These are phyloP conservation scores for Cucurbita argyrosperma DNA, from an alignment of 306 rosid species.

Conservation along the genomic window DNA sequence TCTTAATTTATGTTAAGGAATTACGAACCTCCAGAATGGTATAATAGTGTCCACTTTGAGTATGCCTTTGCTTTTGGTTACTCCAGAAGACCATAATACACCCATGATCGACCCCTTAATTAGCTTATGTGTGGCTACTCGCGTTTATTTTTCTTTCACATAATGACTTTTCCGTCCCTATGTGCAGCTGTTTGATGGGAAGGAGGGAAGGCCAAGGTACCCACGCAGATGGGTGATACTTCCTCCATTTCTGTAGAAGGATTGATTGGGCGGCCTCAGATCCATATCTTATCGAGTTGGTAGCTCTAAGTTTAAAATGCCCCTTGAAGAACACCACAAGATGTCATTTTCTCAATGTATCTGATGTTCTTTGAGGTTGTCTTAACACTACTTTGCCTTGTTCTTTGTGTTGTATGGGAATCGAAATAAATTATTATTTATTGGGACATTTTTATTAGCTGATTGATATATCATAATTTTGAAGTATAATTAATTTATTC, in stretches of 20 bases:
- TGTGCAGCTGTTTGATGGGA: conserved; percentile 85
- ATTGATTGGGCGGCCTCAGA: background rate
- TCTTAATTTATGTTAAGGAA: too few species aligned
- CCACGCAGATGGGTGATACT: conserved; percentile 89
- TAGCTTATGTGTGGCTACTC: too few species aligned
- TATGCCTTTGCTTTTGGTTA: too few species aligned
- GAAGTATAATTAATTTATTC: too few species aligned
- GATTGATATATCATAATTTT: too few species aligned
- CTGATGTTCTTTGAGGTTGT: background rate
- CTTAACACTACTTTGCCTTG: background rate
- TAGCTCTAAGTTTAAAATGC: background rate
- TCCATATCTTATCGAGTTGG: background rate
- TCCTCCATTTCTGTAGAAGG: conserved; percentile 70
- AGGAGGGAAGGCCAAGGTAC: conserved; percentile 80
- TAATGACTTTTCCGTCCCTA: background rate
- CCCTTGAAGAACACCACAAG: background rate
- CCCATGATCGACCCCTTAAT: too few species aligned
- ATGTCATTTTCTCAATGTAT: background rate
- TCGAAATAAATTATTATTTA: background rate
- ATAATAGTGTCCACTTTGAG: too few species aligned
- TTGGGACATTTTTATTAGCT: too few species aligned
- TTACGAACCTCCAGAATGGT: too few species aligned
- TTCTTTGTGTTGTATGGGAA: background rate
- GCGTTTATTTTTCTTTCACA: background rate
- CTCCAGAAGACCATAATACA: too few species aligned